phyloP scores from a whole-genome alignment of 106 monocot genomes.

The Phalaenopsis equestris region DNA sequence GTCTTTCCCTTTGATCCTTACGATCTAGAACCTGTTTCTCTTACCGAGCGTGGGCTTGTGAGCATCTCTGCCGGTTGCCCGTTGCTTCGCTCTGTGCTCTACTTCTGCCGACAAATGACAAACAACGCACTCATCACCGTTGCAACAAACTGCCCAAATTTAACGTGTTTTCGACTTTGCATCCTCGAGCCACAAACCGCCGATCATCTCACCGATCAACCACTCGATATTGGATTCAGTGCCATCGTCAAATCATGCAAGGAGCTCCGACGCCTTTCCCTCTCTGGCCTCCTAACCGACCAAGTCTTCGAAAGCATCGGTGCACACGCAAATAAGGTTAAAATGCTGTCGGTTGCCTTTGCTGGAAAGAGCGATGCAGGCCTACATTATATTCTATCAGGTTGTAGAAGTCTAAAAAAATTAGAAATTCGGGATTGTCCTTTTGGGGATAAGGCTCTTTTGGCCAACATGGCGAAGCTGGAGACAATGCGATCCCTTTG shows the following conservation, averaged over 20 bases:
- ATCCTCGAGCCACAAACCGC: conserved; percentile 61
- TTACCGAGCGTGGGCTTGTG: conserved; percentile 61
- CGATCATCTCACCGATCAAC: conserved; percentile 39
- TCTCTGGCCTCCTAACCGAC: conserved; percentile 77
- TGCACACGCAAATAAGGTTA: conserved; percentile 32
- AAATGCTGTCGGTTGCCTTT: conserved; percentile 81
- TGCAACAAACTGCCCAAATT: conserved; percentile 50
- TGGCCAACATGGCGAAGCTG: conserved; percentile 50
- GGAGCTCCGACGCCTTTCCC: conserved; percentile 50
- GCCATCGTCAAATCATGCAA: conserved; percentile 61
- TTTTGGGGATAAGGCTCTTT: conserved; percentile 63
- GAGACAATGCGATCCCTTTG: conserved; percentile 99
- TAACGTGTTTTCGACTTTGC: conserved; percentile 64
- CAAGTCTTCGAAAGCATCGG: conserved; percentile 56
- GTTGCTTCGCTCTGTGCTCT: conserved; percentile 53
- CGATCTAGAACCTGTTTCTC: conserved; percentile 33
- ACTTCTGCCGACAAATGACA: conserved; percentile 78
- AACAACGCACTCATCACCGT: conserved; percentile 54
- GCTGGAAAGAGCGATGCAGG: conserved; percentile 65
- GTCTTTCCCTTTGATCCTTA: conserved; percentile 83
- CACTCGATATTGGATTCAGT: conserved; percentile 60
- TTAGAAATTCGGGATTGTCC: conserved; percentile 81
- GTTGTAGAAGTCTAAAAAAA: conserved; percentile 60
- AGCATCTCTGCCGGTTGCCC: conserved; percentile 53
- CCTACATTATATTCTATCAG: conserved; percentile 61